Conservation (phyloP, 1,139 yeast genomes). For the Lodderomyces margitis region DNA sequence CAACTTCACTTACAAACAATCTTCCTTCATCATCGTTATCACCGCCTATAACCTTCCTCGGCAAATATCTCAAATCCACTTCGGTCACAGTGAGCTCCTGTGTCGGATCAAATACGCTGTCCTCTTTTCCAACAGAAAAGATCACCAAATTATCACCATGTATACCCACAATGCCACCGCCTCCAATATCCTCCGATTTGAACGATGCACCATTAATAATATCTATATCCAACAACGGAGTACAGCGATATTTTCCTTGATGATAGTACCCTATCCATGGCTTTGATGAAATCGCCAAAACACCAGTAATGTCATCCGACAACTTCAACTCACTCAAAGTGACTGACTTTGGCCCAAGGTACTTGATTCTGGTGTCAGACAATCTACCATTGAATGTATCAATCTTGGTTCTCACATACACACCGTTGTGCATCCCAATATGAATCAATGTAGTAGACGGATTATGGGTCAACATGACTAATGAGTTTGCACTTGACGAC, state of each 20-base stretch:
- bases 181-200: slow-evolving; percentile 61
- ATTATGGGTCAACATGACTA: slow-evolving; percentile 33
- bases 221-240: slow-evolving; percentile 39
- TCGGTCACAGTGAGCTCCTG: slow-evolving; percentile 47
- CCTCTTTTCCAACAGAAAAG: slow-evolving; percentile 50
- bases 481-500: slow-evolving; percentile 54
- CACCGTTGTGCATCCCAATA: slow-evolving; percentile 81
- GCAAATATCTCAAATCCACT: slow-evolving; percentile 50
- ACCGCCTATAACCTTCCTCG: slow-evolving; percentile 41
- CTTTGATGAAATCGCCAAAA: slow-evolving; percentile 43
- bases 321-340: slow-evolving; percentile 37
- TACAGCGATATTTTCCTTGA: slow-evolving; percentile 31
- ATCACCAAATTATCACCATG: slow-evolving; percentile 53
- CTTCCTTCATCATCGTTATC: slow-evolving; percentile 22
- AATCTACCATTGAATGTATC: slow-evolving; percentile 63
- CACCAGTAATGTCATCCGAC: slow-evolving; percentile 21
- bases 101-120: slow-evolving; percentile 32
- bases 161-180: slow-evolving; percentile 64
- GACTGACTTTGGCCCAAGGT: slow-evolving; percentile 68
- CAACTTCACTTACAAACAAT: slow-evolving; percentile 49
- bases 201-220: slow-evolving; percentile 48
- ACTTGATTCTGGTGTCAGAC: slow-evolving; percentile 67
- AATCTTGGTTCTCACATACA: slow-evolving; percentile 63
- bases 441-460: slow-evolving; percentile 41
- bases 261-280: slow-evolving; percentile 38